Evolutionary conservation across 2,329 filamentous ascomycete species (phyloP), one percentile per base, ranked within the genome.

Genomic region (Colletotrichum plurivorum): DNA sequence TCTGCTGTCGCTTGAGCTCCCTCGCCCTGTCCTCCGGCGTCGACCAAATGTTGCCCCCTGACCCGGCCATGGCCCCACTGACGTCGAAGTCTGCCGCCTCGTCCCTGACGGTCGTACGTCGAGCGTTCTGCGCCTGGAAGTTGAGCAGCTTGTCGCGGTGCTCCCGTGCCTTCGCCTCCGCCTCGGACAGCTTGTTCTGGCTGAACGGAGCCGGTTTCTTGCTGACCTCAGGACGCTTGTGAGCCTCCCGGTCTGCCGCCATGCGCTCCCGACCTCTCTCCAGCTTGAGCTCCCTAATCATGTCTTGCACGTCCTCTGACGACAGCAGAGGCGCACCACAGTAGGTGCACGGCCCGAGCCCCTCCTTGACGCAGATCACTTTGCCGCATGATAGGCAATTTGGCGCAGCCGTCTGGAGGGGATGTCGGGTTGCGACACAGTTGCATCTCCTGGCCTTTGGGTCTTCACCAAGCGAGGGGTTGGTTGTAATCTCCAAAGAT

Each of bases 341-440:
- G 76, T 93, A 98, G 0, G 95, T 98, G 79, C 96, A 99, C 0
- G 95, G 95, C 0, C 95, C 95, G 0, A 98, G 85, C 0, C 96
- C 96, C 80, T 99, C 95, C 76, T 96, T 95, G 25, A 97, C 90
- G 78, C 96, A 99, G 63, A 98, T 92, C 13, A 99, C 94, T 78
- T 98, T 98, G 68, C 96, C 96, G 75, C 96, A 99, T 52, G 88
- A 91, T 16, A 97, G 83, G 77, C 96, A 99, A 78, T 98, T 99
- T 0, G 96, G 96, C 0, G 95, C 94, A 0, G 95, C 94, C n/a
- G 89, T 89, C 52, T 98, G 92, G 3, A 98, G 87, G 0, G 95
- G 93, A 78, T 99, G 96, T 2, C 93, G 89, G 0, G 93, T 90
- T 0, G 93, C 96, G 76, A 97, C 94, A 79, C 96, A 99, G 74